Evolutionary conservation across 257 asterid genomes (phyloP).

Genomic region (Ophiorrhiza pumila): DNA sequence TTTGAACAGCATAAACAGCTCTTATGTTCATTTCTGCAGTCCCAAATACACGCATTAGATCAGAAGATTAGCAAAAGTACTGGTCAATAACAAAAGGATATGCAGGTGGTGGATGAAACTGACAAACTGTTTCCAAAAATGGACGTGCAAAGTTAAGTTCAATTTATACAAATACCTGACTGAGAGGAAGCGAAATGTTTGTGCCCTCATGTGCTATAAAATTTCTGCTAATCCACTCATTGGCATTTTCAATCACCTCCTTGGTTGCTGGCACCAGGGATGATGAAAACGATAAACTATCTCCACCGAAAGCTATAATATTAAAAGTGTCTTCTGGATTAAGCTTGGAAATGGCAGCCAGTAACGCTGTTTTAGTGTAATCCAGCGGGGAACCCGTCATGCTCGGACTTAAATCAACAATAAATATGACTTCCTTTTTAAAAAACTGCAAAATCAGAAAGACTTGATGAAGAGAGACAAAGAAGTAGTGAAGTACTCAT

Average conservation of each 20-base stretch:
- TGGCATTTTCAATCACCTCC: slow-evolving; percentile 44
- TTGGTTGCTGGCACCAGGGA: slow-evolving; percentile 48
- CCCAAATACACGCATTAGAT: background rate
- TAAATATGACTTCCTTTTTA: slow-evolving; percentile 62
- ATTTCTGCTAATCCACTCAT: slow-evolving; percentile 54
- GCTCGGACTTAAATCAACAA: slow-evolving; percentile 76
- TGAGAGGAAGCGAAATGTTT: slow-evolving; percentile 49
- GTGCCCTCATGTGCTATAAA: slow-evolving; percentile 64
- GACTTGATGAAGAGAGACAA: background rate
- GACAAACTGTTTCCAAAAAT: background rate
- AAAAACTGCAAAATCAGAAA: slow-evolving; percentile 46
- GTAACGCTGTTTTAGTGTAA: slow-evolving; percentile 50
- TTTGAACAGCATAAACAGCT: background rate
- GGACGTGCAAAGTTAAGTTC: too few relatives aligned
- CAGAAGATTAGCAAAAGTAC: background rate
- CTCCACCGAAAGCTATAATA: slow-evolving; percentile 58
- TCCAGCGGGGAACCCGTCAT: slow-evolving; percentile 69
- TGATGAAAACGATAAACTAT: slow-evolving; percentile 42
- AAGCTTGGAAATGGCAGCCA: slow-evolving; percentile 53
- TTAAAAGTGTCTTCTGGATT: slow-evolving; percentile 58
- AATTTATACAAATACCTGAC: slow-evolving; percentile 41
- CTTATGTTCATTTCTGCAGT: background rate
- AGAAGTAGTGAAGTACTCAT: background rate
- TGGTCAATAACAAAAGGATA: background rate
- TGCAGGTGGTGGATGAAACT: background rate